Base-by-base conservation (phyloP, 345 rosid species). In the Excoecaria cochinchinensis region DNA sequence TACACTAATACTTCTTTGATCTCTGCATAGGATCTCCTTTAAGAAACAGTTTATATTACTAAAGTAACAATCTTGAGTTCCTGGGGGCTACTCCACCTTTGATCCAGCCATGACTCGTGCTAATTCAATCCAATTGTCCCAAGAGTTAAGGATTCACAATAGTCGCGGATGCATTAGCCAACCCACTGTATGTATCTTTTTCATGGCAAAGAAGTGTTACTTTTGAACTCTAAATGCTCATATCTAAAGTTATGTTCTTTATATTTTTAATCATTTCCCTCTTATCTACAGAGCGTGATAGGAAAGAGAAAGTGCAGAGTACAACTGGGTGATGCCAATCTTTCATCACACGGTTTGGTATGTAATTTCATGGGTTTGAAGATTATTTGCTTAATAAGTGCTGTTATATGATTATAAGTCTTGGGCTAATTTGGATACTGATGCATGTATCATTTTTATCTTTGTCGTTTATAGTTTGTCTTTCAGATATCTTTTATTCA, bases 321-420 rank as follows among this genome's bases (percentile, higher is more conserved):
- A 68, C 69, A 76, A 78, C 67, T 85, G 14, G 77, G 78, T 77
- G 74, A 81, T 67, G 65, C 71, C 78, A 77, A 80, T 72, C 89
- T 87, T 74, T 86, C 97, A n/a, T 86, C 91, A 8, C 86, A 73
- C 78, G 67, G 81, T 82, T 72, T 81, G 91, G 97, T 92, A 90
- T 80, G 85, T 74, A 14, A 25, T 15, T 70, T 72, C 61, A 8
- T 70, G 74, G 60, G 40, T 42, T 24, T 0, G 12, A 39, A 64
- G 13, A 64, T 56, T 71, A 62, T n/a, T 42, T 57, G 50, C 36
- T 56, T 44, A 8, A 10, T 63, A n/a, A 7, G 36, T 65, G 51
- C 21, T 67, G 4, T 68, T 6, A n/a, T 68, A 42, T 63, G 12
- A 9, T 24, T 42, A 22, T 59, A 17, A 46, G 36, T 56, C 25